Conservation (phyloP, 768 basidiomycete species). For the Tylopilus subfusipes region DNA sequence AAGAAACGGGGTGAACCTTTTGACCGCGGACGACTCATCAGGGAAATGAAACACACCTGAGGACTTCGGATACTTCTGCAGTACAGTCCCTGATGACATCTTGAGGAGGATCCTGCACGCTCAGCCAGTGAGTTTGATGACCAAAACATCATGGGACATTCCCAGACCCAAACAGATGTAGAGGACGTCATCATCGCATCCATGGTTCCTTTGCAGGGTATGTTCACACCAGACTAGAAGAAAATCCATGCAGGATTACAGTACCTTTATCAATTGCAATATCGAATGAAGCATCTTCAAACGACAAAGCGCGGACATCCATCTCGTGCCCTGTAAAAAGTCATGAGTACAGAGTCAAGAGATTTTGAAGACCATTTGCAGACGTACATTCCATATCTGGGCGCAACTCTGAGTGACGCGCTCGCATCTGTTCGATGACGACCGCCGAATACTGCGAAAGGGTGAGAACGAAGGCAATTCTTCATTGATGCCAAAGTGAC, state of each 20-base stretch:
- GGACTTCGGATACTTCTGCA: slow-evolving; percentile 70
- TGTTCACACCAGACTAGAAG: background rate
- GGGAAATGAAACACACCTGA: slow-evolving; percentile 44
- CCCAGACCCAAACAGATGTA: slow-evolving; percentile 74
- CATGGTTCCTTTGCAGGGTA: slow-evolving; percentile 58
- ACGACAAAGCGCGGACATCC: slow-evolving; percentile 70
- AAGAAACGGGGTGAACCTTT: background rate
- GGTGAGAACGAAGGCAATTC: background rate
- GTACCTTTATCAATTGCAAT: slow-evolving; percentile 81
- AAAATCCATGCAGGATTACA: background rate
- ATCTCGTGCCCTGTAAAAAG: slow-evolving; percentile 67
- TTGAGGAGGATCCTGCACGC: slow-evolving; percentile 63
- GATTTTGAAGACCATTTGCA: background rate
- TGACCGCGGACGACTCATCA: background rate
- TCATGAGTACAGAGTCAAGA: background rate
- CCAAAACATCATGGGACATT: background rate
- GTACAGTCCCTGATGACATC: slow-evolving; percentile 68
- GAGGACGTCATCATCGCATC: slow-evolving; percentile 86
- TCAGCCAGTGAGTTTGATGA: slow-evolving; percentile 2
- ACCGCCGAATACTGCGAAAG: slow-evolving; percentile 63
- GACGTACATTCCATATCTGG: slow-evolving; percentile 70
- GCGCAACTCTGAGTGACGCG: slow-evolving; percentile 44
- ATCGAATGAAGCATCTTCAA: slow-evolving; percentile 60
- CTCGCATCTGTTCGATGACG: slow-evolving; percentile 71
- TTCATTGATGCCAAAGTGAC: slow-evolving; percentile 18